Base-by-base conservation (phyloP, 169 alveolate species). In the Plasmodium gaboni region DNA sequence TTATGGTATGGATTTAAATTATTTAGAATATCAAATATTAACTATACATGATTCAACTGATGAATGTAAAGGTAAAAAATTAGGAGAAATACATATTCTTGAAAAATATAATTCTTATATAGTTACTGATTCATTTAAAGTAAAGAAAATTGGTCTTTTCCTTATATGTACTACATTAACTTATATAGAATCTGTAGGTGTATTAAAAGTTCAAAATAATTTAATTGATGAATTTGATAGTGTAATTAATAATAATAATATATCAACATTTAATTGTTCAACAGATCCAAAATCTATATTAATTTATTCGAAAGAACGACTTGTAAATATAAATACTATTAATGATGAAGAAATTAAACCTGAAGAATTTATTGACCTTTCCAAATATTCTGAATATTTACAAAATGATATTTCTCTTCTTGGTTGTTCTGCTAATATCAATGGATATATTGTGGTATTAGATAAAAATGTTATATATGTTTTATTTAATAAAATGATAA, bases 201-300 rank as follows among this genome's bases (percentile, higher is more conserved):
- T 19, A 73, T 7, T 83, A 68, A 69, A 69, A 48, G 28, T 83
- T 7, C 91, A 83, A 69, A 83, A 69, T 26, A 68, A 69, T n/a
- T 24, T 69, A 59, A 68, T 83, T 57, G 50, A 83, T 1, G 73
- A 83, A 32, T 68, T 83, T 13, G 64, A 55, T 17, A 26, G 64
- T 15, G 0, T 26, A 55, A 32, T 22, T 53, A 51, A 70, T 6
- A 50, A 19, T 53, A 67, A 60, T 50, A 22, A 42, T 24, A 57
- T 83, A 70, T 44, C 72, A 42, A 72, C 55, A 44, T 83, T 69
- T 48, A 83, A 69, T 50, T 83, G 91, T 32, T 9, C 24, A 15
- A 1, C 44, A 13, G 51, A 59, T 38, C 22, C 50, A 15, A 15
- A n/a, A 42, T 24, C 78, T 22, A 65, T 65, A 2, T 24, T 65